phyloP scores from a whole-genome alignment of 140 eudicot genomes.

The Flaveria floridana region DNA sequence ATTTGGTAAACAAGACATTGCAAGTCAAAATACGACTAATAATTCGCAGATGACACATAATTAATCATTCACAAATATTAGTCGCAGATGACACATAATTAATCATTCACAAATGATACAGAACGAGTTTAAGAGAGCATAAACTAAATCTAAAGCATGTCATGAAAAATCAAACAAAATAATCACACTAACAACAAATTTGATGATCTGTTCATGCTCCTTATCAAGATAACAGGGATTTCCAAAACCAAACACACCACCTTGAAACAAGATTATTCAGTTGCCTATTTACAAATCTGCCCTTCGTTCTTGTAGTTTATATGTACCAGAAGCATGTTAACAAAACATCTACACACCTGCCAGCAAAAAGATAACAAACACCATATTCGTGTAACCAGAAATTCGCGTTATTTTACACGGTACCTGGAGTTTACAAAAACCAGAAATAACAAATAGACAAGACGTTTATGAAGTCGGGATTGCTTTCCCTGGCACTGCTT shows the following conservation, averaged over 20 bases:
- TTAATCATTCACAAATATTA: not conserved
- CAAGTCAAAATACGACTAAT: not conserved
- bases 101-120: not conserved
- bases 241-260: not conserved
- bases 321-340: constrained; percentile 20
- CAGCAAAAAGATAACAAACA: constrained; percentile 23
- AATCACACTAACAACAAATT: not conserved
- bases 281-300: constrained; percentile 15
- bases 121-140: not conserved
- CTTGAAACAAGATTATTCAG: not conserved
- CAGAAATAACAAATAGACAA: not conserved
- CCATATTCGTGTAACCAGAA: not conserved
- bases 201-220: not conserved
- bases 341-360: constrained; percentile 7
- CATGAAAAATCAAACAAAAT: not conserved
- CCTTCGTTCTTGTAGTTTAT: not conserved
- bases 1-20: too few relatives aligned
- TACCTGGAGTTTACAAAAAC: constrained; percentile 13
- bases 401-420: constrained; percentile 16
- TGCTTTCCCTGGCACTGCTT: constrained; percentile 18
- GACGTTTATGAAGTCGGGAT: constrained; percentile 30
- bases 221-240: not conserved
- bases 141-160: not conserved
- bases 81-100: not conserved
- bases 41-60: not conserved